phyloP scores from a whole-genome alignment of 345 rosid species.

The Populus deltoides region DNA sequence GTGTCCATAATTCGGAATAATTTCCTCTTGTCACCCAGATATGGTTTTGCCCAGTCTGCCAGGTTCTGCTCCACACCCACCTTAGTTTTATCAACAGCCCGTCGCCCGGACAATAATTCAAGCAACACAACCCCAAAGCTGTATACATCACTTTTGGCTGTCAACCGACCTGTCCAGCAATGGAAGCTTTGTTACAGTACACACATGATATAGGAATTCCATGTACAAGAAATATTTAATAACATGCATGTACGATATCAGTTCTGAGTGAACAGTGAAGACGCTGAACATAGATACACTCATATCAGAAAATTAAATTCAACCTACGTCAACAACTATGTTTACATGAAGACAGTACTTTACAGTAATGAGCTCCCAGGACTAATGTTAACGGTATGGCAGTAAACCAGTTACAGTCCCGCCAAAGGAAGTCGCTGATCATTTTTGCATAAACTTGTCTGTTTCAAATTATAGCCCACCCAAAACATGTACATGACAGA shows the following conservation, averaged over 20 bases:
- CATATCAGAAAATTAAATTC: neutral
- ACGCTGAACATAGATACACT: neutral
- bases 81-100: conserved; percentile 86
- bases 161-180: conserved; percentile 69
- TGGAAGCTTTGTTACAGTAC: conserved; percentile 12
- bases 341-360: neutral
- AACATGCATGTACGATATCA: neutral
- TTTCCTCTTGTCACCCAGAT: conserved; percentile 79
- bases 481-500: neutral
- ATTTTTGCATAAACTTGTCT: neutral
- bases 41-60: conserved; percentile 95
- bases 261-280: neutral
- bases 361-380: neutral
- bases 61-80: conserved; percentile 76
- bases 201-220: neutral
- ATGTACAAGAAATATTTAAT: neutral
- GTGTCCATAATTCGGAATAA: conserved; percentile 95
- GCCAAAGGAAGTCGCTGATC: neutral
- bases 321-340: neutral
- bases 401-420: neutral
- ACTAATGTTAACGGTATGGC: neutral
- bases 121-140: conserved; percentile 95
- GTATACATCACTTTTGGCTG: conserved; percentile 92
- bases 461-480: neutral
- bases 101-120: conserved; percentile 82